Percentiles rank a stretch among this genome's conserved stretches.
These are phyloP conservation scores for Thielaviopsis cerberus DNA, from an alignment of 2,329 filamentous ascomycete genomes.

Conservation along the genomic window DNA sequence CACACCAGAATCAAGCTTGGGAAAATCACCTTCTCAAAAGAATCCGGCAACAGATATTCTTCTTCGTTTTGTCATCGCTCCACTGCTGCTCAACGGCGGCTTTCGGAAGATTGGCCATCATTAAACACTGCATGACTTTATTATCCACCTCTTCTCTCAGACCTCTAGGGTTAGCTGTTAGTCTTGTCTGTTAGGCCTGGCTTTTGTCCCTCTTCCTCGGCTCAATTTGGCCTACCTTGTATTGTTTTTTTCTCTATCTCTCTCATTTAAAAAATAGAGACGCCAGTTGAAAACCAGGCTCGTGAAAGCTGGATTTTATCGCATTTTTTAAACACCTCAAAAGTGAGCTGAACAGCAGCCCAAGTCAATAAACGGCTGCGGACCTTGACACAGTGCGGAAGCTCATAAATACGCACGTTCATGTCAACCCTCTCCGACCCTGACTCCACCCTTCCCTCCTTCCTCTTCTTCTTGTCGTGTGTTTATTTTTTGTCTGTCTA, in stretches of 20 bases:
- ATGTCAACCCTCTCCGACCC: neutral
- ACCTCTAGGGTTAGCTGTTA: too few relatives aligned
- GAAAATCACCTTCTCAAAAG: neutral
- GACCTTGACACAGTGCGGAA: neutral
- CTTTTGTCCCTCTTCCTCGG: too few relatives aligned
- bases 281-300: neutral
- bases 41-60: neutral
- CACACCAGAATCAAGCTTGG: neutral
- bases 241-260: neutral
- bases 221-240: neutral
- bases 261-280: neutral
- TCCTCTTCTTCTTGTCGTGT: neutral
- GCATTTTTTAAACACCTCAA: neutral
- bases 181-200: too few relatives aligned
- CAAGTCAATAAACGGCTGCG: neutral
- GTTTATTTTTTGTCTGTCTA: neutral
- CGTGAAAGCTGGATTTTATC: neutral
- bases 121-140: constrained; percentile 1
- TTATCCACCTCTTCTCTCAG: too few relatives aligned
- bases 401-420: neutral
- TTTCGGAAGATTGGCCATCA: neutral
- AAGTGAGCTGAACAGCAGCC: neutral
- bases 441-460: neutral
- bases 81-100: neutral
- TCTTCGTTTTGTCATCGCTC: neutral